phyloP scores from a whole-genome alignment of 2,329 filamentous ascomycete genomes.

The Alternaria ventricosa region DNA sequence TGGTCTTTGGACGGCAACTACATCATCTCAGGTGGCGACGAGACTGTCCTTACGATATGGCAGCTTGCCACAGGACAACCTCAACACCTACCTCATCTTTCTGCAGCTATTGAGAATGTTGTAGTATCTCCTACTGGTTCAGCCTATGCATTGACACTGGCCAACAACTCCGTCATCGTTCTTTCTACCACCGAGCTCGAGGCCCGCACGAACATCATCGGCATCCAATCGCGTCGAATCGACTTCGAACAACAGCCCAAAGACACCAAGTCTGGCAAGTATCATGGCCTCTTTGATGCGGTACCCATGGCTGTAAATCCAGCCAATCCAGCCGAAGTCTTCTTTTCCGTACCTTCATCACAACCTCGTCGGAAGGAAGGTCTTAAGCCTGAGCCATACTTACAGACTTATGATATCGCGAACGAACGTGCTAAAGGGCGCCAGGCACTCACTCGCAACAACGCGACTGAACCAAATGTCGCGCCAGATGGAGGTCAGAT shows the following conservation, averaged over 20 bases:
- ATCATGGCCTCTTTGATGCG: slow-evolving; percentile 29
- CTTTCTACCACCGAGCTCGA: slow-evolving; percentile 88
- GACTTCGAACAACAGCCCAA: slow-evolving; percentile 35
- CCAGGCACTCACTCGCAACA: slow-evolving; percentile 87
- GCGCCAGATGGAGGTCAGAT: slow-evolving; percentile 75
- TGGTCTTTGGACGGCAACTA: slow-evolving; percentile 96
- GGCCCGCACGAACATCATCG: slow-evolving; percentile 82
- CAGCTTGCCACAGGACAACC: slow-evolving; percentile 86
- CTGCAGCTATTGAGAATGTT: slow-evolving; percentile 82
- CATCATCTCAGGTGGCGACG: slow-evolving; percentile 87
- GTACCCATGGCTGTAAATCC: slow-evolving; percentile 53
- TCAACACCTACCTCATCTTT: slow-evolving; percentile 88
- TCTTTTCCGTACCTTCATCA: slow-evolving; percentile 60
- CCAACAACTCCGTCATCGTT: slow-evolving; percentile 91
- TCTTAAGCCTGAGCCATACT: slow-evolving; percentile 60
- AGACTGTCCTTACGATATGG: slow-evolving; percentile 90
- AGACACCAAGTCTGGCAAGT: slow-evolving; percentile 24
- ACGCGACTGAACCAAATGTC: slow-evolving; percentile 80
- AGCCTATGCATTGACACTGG: slow-evolving; percentile 82
- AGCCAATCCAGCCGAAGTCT: slow-evolving; percentile 48
- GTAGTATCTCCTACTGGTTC: slow-evolving; percentile 80
- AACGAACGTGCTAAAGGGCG: slow-evolving; percentile 79
- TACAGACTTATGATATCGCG: slow-evolving; percentile 89
- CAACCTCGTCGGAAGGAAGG: slow-evolving; percentile 48
- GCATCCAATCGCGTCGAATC: slow-evolving; percentile 67